Percentiles rank a stretch among this genome's conserved stretches.
Conservation (phyloP, 345 rosid genomes). For the Capsella bursapastoris region DNA sequence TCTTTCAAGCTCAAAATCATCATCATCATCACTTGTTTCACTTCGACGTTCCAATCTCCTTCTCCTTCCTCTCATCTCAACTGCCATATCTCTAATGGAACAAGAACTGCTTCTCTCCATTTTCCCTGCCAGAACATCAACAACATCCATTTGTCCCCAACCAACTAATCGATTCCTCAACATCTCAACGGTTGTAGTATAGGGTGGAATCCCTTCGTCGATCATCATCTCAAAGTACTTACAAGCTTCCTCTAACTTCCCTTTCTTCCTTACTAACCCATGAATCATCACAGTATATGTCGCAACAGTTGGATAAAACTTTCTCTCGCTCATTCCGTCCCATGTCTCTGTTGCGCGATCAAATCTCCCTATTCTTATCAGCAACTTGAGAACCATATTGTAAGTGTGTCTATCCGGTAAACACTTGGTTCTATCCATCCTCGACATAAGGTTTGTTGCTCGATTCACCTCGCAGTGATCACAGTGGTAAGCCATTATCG, state of each 20-base stretch:
- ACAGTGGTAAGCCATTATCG: slow-evolving; percentile 75
- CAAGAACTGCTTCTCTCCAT: slow-evolving; percentile 76
- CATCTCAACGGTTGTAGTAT: slow-evolving; percentile 70
- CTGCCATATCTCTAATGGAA: slow-evolving; percentile 66
- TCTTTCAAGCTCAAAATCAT: slow-evolving; percentile 35
- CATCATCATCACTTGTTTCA: slow-evolving; percentile 45
- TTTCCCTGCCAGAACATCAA: slow-evolving; percentile 72
- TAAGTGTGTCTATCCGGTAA: slow-evolving; percentile 70
- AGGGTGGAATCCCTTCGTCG: slow-evolving; percentile 90
- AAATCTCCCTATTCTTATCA: slow-evolving; percentile 75
- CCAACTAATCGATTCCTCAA: slow-evolving; percentile 70
- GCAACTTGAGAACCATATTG: slow-evolving; percentile 79
- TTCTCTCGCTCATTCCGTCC: slow-evolving; percentile 68
- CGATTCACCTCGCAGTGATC: slow-evolving; percentile 77
- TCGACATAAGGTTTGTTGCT: slow-evolving; percentile 64
- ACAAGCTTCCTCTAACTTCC: slow-evolving; percentile 81
- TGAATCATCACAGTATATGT: slow-evolving; percentile 85
- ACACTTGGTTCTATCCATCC: slow-evolving; percentile 64
- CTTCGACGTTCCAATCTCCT: slow-evolving; percentile 37
- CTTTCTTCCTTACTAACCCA: slow-evolving; percentile 76
- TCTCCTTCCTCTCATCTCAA: slow-evolving; percentile 65
- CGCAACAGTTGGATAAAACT: slow-evolving; percentile 78
- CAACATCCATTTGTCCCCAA: slow-evolving; percentile 57
- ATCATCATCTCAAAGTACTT: slow-evolving; percentile 91
- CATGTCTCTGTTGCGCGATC: slow-evolving; percentile 72